Evolutionary conservation across 495 filamentous ascomycete genomes (phyloP).

Genomic region (Penicillium fimorum): DNA sequence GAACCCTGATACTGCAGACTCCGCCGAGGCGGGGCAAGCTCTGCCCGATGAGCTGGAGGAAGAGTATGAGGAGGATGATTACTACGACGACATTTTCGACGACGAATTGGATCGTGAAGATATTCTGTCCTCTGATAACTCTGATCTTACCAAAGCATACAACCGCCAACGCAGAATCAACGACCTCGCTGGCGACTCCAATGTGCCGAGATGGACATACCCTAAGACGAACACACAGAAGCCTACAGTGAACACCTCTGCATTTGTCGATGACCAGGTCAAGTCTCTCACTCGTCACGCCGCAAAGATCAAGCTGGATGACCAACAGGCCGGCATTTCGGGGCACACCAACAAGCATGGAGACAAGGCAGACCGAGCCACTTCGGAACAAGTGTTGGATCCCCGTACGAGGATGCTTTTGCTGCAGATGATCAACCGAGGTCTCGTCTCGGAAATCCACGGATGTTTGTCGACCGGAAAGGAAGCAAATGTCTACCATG

Average conservation of each 20-base stretch:
- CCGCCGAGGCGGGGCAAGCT: slow-evolving; percentile 40
- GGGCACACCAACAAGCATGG: slow-evolving; percentile 50
- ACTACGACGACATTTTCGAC: slow-evolving; percentile 58
- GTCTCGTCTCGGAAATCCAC: slow-evolving; percentile 77
- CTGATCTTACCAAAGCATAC: slow-evolving; percentile 83
- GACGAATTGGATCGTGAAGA: slow-evolving; percentile 58
- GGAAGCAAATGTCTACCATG: slow-evolving; percentile 95
- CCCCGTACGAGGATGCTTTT: slow-evolving; percentile 92
- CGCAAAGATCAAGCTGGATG: slow-evolving; percentile 81
- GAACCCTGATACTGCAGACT: slow-evolving; percentile 31
- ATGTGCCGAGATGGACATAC: slow-evolving; percentile 53
- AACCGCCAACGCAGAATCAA: slow-evolving; percentile 74
- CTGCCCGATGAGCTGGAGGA: slow-evolving; percentile 30
- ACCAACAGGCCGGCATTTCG: slow-evolving; percentile 53
- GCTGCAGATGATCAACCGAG: slow-evolving; percentile 88
- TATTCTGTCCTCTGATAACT: slow-evolving; percentile 54
- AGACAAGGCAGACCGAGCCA: slow-evolving; percentile 91
- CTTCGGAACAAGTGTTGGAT: slow-evolving; percentile 90
- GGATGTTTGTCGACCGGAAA: slow-evolving; percentile 94
- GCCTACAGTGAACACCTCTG: slow-evolving; percentile 72
- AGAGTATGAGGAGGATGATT: slow-evolving; percentile 51
- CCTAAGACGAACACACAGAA: slow-evolving; percentile 84
- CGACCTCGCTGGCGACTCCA: slow-evolving; percentile 56
- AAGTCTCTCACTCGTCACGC: slow-evolving; percentile 80
- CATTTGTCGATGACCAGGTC: slow-evolving; percentile 83